Percentiles rank a stretch among this genome's conserved stretches.
Evolutionary conservation across 371 early-diverging fungal genomes (phyloP).

Genomic region (Rhizopus stolonifer): DNA sequence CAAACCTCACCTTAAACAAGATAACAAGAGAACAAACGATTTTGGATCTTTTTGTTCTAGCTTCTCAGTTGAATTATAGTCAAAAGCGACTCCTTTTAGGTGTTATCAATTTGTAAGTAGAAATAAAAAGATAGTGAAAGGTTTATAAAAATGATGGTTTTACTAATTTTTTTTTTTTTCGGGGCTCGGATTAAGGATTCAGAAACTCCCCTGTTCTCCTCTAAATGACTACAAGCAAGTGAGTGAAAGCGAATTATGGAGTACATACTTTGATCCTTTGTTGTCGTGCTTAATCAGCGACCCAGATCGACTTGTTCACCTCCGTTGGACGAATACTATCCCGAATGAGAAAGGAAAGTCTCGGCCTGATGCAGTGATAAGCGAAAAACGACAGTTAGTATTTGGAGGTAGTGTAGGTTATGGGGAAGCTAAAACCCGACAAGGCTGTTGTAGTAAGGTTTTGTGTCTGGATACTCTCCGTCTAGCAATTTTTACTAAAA

Average conservation of each 20-base stretch:
- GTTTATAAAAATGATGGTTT: constrained; percentile 12
- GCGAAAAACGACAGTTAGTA: constrained; percentile 12
- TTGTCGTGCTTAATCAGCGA: constrained; percentile 17
- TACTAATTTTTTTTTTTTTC: constrained; percentile 4
- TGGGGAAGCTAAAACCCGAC: constrained; percentile 11
- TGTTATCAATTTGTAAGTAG: constrained; percentile 7
- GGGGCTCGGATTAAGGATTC: constrained; percentile 3
- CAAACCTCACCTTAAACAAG: constrained; percentile 2
- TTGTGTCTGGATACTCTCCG: constrained; percentile 24
- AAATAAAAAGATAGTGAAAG: not conserved
- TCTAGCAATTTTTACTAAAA: constrained; percentile 29
- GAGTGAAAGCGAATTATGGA: constrained; percentile 27
- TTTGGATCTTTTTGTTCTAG: constrained; percentile 13
- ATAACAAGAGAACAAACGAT: constrained; percentile 14
- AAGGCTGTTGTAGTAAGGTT: constrained; percentile 2
- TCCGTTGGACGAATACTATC: constrained; percentile 21
- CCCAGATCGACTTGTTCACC: constrained; percentile 12
- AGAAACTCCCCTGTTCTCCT: constrained; percentile 6
- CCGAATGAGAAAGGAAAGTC: constrained; percentile 11
- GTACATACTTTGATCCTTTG: constrained; percentile 28
- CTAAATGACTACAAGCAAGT: constrained; percentile 7
- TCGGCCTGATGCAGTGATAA: constrained; percentile 20
- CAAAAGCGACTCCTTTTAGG: constrained; percentile 12
- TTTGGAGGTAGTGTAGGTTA: constrained; percentile 5
- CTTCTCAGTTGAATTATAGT: constrained; percentile 16